Percentiles rank a stretch among this genome's conserved stretches.
phyloP scores from a whole-genome alignment of 75 land plant species.

The Adiantum capillusveneris region DNA sequence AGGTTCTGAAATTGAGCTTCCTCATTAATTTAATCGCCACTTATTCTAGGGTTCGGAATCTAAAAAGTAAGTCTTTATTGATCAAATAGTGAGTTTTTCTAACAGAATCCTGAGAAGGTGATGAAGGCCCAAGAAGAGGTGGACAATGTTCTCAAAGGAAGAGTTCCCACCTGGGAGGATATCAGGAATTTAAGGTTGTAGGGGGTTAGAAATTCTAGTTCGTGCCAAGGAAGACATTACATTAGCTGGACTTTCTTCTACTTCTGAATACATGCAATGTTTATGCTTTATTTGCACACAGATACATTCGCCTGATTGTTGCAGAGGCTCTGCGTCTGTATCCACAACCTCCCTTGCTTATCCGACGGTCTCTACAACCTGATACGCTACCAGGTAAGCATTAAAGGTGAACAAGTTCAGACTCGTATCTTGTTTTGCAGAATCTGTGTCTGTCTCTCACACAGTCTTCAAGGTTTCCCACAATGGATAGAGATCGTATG shows the following conservation, averaged over 20 bases:
- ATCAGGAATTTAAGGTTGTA: conserved; percentile 46
- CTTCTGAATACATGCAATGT: no score
- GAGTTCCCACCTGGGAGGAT: conserved; percentile 51
- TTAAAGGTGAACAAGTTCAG: no score
- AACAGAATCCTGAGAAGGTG: conserved; percentile 84
- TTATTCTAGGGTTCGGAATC: background rate
- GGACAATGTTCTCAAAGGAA: conserved; percentile 66
- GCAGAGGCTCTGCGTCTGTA: conserved; percentile 86
- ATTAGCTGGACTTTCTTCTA: no score
- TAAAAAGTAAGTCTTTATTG: background rate
- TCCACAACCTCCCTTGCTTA: conserved; percentile 99
- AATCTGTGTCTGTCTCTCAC: no score
- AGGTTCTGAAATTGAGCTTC: conserved; percentile 46
- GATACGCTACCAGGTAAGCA: conserved; percentile 95
- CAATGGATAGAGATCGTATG: no score
- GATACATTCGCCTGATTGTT: conserved; percentile 75
- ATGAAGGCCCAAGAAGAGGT: conserved; percentile 84
- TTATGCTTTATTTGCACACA: conserved; percentile 23
- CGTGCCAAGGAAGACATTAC: no score
- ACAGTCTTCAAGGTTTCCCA: no score
- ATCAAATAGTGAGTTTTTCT: background rate
- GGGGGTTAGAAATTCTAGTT: conserved; percentile 41
- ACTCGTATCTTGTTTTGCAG: no score
- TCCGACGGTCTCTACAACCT: conserved; percentile 71
- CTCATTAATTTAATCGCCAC: background rate